These are phyloP conservation scores for Saccharomycopsis sp. DNA, from an alignment of 805 yeast genomes.

Conservation along the genomic window DNA sequence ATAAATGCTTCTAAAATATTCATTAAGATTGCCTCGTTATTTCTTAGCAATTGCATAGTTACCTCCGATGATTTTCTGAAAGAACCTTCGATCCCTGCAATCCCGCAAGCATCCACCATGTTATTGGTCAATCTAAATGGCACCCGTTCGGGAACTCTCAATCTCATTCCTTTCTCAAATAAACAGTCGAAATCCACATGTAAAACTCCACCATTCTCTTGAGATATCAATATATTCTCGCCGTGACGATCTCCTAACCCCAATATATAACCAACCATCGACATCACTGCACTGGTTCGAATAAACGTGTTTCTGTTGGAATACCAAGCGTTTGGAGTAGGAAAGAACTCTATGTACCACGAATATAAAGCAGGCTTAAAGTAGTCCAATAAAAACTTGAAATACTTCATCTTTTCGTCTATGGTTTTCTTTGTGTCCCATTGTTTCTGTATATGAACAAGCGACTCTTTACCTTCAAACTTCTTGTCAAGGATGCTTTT, in stretches of 20 bases:
- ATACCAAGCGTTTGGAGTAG: constrained; percentile 88
- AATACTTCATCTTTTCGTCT: constrained; percentile 33
- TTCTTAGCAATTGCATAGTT: constrained; percentile 63
- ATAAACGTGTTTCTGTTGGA: constrained; percentile 67
- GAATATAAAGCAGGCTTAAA: constrained; percentile 69
- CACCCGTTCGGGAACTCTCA: constrained; percentile 84
- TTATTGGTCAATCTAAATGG: constrained; percentile 91
- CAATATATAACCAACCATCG: constrained; percentile 88
- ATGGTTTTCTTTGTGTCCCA: constrained; percentile 26
- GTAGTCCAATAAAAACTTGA: constrained; percentile 27
- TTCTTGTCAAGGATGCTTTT: constrained; percentile 48
- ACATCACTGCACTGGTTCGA: constrained; percentile 89
- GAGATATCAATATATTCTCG: constrained; percentile 76
- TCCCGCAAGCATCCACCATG: constrained; percentile 80
- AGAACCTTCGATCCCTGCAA: constrained; percentile 83
- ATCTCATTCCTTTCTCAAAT: constrained; percentile 72
- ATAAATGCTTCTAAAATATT: constrained; percentile 87
- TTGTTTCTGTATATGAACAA: constrained; percentile 25
- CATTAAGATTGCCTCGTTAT: constrained; percentile 77
- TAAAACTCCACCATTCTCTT: constrained; percentile 67
- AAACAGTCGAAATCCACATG: constrained; percentile 97
- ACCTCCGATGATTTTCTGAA: constrained; percentile 84
- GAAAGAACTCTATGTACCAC: constrained; percentile 85
- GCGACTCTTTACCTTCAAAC: constrained; percentile 37
- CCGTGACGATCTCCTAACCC: constrained; percentile 97